Base-by-base conservation (phyloP, 2,329 filamentous ascomycete species). In the Nothomitra cinnamomea region DNA sequence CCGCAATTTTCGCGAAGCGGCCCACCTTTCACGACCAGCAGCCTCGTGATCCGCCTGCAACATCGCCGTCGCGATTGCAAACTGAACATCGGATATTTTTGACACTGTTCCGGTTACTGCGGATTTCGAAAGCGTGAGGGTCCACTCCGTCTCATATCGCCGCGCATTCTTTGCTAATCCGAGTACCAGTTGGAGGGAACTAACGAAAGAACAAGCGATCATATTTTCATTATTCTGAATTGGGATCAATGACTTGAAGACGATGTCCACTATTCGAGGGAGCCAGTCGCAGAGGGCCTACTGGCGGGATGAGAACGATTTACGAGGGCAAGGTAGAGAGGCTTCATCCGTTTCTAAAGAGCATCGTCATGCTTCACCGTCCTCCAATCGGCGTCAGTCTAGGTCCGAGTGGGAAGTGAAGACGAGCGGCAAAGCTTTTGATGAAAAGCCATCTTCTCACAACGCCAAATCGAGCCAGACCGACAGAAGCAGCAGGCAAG, bases 401-500 rank as follows among this genome's bases (percentile, higher is more conserved):
- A 54, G 47, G 19, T 52, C 57, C 53, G 55, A 57, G 17, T 49
- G 53, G 42, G 58, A 53, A 21, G 43, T 60, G 52, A 59, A 58
- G 41, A 58, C 58, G 22, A 58, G 55, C 51, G 58, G 58, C 35
- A 56, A 54, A 55, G 58, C 56, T n/a, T 54, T 24, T 36, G 52
- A 45, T 50, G 55, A 54, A n/a, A 25, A 35, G 47, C 21, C 53
- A 41, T 54, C 56, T 15, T 43, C 12, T 35, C n/a, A 53, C 6
- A 40, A 22, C 15, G 36, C 52, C 2, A 49, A 51, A 53, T 49
- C 51, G 12, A 49, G 40, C 28, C 51, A 41, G 21, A 42, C 43
- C 28, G 53, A 43, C 22, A 40, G 35, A 25, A 19, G 53, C 19
- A 28, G 40, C 25, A 19, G 19, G 28, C 52, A 48, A 4, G 32